Evolutionary conservation across 495 filamentous ascomycete genomes (phyloP).

Genomic region (Penicillium alfredii): DNA sequence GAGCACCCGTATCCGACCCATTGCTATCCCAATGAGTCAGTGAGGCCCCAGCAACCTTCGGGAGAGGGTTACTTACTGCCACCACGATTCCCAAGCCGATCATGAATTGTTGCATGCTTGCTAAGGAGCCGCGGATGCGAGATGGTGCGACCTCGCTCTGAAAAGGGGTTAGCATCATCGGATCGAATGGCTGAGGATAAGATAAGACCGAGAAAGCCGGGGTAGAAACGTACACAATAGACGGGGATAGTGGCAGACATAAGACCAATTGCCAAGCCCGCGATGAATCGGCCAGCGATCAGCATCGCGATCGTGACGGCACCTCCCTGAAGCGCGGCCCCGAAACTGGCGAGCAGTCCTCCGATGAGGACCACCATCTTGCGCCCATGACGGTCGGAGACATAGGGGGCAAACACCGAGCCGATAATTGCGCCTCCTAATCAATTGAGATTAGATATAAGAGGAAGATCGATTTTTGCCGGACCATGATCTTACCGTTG

Average conservation of each 20-base stretch:
- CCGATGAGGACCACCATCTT: slow-evolving; percentile 45
- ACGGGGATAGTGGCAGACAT: slow-evolving; percentile 48
- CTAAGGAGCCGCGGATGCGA: slow-evolving; percentile 19
- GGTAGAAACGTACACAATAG: slow-evolving; percentile 39
- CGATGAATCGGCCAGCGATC: slow-evolving; percentile 46
- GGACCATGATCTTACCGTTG: slow-evolving; percentile 25
- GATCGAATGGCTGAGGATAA: too few species aligned
- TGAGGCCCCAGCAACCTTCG: too few species aligned
- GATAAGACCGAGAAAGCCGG: too few species aligned
- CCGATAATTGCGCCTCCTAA: slow-evolving; percentile 44
- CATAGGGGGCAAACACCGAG: slow-evolving; percentile 39
- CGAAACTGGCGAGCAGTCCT: slow-evolving; percentile 39
- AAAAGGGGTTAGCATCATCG: too few species aligned
- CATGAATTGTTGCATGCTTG: slow-evolving; percentile 39
- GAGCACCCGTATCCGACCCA: slow-evolving; percentile 52
- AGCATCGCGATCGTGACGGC: slow-evolving; percentile 47
- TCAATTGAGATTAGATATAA: slow-evolving; percentile 2
- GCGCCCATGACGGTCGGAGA: slow-evolving; percentile 43
- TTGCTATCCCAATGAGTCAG: too few species aligned
- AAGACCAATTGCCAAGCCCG: slow-evolving; percentile 45
- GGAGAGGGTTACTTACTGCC: slow-evolving; percentile 34
- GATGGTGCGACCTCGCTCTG: slow-evolving; percentile 33
- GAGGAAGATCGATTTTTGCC: slow-evolving; percentile 3
- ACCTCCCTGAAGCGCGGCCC: slow-evolving; percentile 46
- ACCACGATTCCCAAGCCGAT: slow-evolving; percentile 43